Base-by-base conservation (phyloP, 768 basidiomycete species). In the Mycena capillaripes region DNA sequence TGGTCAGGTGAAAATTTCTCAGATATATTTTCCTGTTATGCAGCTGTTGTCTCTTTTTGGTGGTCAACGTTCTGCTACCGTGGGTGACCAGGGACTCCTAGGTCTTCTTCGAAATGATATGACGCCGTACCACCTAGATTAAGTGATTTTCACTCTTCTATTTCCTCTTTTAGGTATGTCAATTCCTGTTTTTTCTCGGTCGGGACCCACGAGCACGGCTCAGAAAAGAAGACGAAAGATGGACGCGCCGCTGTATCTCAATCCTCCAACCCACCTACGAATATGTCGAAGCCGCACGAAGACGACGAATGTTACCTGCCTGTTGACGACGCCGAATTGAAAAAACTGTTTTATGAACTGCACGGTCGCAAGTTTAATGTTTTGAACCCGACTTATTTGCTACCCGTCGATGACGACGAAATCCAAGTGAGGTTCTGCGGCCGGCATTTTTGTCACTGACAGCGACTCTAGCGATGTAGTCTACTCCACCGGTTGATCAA, bases 371-470 rank as follows among this genome's bases (percentile, higher is more conserved):
- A 81, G 53, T 85, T 92, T 80, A 91, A 88, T 76, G 83, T 84
- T 23, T 81, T 92, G 76, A 91, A 89, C 72, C 76, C 77, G 27
- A 82, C 83, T 11, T 93, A 93, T 77, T 82, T 91, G 80, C 87
- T 93, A 65, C 92, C 92, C 40, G 89, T 87, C 5, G 92, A 93
- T 79, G 81, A 86, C 36, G 92, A 92, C 59, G 92, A 93, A 83
- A 83, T 90, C 76, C 88, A 87, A 79, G 92, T 91, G 75, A 72
- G 38, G 57, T 64, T n/a, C 32, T 11, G 53, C 67, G 40, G 32
- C 27, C 19, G 17, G 5, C 56, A 46, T 34, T 38, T 65, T 57
- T 66, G 57, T 53, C n/a, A 58, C 72, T 52, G 64, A 52, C 19
- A 57, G 40, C 44, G 30, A 52, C 50, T 32, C 16, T 76, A 93